Evolutionary conservation across 768 basidiomycete species (phyloP).

Genomic region (Kondoa malvinella): DNA sequence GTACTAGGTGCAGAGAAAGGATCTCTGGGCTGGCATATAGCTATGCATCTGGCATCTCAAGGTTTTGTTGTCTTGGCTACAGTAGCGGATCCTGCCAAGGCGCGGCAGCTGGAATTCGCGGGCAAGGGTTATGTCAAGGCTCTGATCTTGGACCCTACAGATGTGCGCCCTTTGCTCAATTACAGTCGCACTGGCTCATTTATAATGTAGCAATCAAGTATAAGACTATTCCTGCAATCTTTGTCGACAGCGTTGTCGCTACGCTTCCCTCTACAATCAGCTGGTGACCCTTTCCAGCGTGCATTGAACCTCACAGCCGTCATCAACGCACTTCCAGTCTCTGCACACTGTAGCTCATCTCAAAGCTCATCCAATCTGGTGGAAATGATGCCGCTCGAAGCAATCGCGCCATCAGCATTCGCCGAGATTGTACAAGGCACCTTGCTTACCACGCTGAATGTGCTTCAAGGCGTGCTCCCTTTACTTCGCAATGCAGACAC

Average conservation of each 20-base stretch:
- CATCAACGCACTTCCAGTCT: constrained; percentile 51
- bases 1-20: constrained; percentile 60
- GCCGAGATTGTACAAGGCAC: constrained; percentile 12
- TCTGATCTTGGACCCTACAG: constrained; percentile 59
- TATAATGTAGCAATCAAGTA: constrained; percentile 45
- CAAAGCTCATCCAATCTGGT: background rate
- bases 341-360: background rate
- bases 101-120: constrained; percentile 45
- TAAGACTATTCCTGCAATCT: constrained; percentile 62
- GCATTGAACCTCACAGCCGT: constrained; percentile 46
- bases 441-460: constrained; percentile 12
- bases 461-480: constrained; percentile 20
- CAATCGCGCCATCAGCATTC: constrained; percentile 9
- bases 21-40: constrained; percentile 52
- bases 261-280: constrained; percentile 56
- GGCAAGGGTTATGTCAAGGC: constrained; percentile 63
- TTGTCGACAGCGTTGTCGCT: constrained; percentile 61
- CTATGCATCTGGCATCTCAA: constrained; percentile 53
- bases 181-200: background rate
- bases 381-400: constrained; percentile 20
- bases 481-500: constrained; percentile 16
- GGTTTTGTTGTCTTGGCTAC: constrained; percentile 72
- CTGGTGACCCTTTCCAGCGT: constrained; percentile 63
- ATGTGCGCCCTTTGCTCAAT: constrained; percentile 38
- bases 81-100: constrained; percentile 52